Percentiles rank a stretch among this genome's conserved stretches.
Evolutionary conservation across 1,284 basidiomycete genomes (phyloP).

Genomic region (Porphyrellus sp.): DNA sequence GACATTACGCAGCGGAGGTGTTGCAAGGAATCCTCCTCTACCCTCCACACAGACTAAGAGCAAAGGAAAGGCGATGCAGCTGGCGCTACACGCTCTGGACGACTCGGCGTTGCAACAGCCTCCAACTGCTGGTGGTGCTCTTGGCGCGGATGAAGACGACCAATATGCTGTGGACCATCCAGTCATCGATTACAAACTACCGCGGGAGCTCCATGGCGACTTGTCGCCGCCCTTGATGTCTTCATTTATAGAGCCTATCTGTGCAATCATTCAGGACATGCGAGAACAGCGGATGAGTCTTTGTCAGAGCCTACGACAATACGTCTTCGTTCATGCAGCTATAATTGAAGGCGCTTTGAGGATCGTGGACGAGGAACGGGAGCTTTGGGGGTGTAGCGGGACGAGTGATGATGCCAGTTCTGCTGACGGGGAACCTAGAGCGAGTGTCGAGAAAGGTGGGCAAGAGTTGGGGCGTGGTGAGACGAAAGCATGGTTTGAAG

Average conservation of each 20-base stretch:
- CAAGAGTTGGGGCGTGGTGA: slow-evolving; percentile 7
- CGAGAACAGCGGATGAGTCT: slow-evolving; percentile 89
- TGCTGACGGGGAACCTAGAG: slow-evolving; percentile 14
- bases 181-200: slow-evolving; percentile 53
- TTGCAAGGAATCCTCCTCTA: neutral
- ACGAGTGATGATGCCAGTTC: slow-evolving; percentile 30
- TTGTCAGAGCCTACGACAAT: slow-evolving; percentile 86
- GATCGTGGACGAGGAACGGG: slow-evolving; percentile 72
- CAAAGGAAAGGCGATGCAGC: neutral
- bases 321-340: slow-evolving; percentile 85
- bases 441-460: neutral
- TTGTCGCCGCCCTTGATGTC: slow-evolving; percentile 58
- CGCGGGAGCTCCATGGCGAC: slow-evolving; percentile 53
- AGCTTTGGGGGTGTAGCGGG: slow-evolving; percentile 31
- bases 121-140: neutral
- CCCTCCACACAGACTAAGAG: neutral
- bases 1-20: neutral
- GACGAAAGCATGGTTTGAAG: slow-evolving; percentile 9
- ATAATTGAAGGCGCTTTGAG: slow-evolving; percentile 78
- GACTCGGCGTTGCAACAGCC: neutral
- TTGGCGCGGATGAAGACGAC: slow-evolving; percentile 10
- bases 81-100: neutral
- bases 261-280: slow-evolving; percentile 81
- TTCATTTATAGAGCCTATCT: slow-evolving; percentile 68
- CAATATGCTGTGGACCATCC: slow-evolving; percentile 12